These are phyloP conservation scores for Actinomortierella ambigua DNA, from an alignment of 371 early-diverging fungal genomes.

Conservation along the genomic window DNA sequence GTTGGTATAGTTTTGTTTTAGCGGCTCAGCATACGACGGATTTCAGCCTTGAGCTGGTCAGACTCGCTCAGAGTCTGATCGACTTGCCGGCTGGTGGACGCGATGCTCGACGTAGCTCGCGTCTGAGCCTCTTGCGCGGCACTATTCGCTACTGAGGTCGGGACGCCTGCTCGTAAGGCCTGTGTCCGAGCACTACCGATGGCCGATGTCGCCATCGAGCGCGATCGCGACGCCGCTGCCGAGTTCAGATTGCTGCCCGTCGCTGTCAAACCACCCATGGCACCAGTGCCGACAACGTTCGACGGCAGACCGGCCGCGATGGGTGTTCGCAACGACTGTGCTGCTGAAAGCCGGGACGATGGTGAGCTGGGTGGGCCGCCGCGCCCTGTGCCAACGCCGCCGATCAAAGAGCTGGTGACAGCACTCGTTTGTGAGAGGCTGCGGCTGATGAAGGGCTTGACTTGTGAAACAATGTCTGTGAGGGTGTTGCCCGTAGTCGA, in stretches of 20 bases:
- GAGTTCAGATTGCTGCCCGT: neutral
- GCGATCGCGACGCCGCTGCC: conserved; percentile 8
- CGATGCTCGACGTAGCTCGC: conserved; percentile 34
- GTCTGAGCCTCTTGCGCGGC: conserved; percentile 31
- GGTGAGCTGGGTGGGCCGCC: conserved; percentile 15
- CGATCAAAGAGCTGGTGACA: conserved; percentile 8
- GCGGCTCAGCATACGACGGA: conserved; percentile 36
- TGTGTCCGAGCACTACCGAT: conserved; percentile 33
- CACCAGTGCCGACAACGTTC: conserved; percentile 18
- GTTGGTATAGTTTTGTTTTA: neutral
- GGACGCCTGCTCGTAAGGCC: conserved; percentile 15
- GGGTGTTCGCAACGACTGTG: conserved; percentile 26
- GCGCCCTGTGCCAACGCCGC: conserved; percentile 29
- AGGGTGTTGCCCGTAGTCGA: conserved; percentile 19
- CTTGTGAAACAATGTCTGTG: conserved; percentile 31
- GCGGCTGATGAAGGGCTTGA: conserved; percentile 39
- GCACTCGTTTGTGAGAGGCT: conserved; percentile 14
- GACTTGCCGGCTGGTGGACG: conserved; percentile 17
- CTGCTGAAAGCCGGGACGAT: conserved; percentile 24
- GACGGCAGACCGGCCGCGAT: conserved; percentile 42
- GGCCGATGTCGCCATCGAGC: conserved; percentile 31
- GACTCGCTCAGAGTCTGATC: conserved; percentile 41
- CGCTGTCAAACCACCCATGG: conserved; percentile 35
- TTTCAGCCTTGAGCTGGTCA: conserved; percentile 34
- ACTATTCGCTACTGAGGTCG: conserved; percentile 11